Conservation (phyloP, 257 asterid genomes). For the Solanum clarkiae region DNA sequence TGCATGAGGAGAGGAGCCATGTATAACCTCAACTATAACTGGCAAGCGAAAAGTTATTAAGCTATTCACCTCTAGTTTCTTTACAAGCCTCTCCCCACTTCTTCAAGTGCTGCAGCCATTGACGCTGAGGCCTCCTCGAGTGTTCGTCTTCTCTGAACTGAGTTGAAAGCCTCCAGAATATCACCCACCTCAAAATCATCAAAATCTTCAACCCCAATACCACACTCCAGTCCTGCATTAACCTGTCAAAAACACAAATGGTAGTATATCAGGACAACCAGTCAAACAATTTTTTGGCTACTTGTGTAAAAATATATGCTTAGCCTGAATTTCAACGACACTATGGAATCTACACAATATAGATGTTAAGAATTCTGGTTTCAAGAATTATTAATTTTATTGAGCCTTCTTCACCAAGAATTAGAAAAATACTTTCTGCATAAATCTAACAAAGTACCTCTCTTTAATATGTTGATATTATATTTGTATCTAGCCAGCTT, state of each 20-base stretch:
- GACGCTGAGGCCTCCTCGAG: constrained; percentile 98
- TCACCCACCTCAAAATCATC: constrained; percentile 85
- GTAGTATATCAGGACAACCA: neutral
- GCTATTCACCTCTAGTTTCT: constrained; percentile 1
- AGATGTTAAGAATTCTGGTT: neutral
- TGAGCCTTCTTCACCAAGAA: neutral
- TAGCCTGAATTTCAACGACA: neutral
- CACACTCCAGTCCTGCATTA: constrained; percentile 90
- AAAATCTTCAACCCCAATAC: constrained; percentile 63
- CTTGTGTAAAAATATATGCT: neutral
- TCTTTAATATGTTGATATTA: neutral
- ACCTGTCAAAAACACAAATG: constrained; percentile 36
- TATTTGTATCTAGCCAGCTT: neutral
- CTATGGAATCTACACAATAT: neutral
- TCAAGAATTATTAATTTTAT: neutral
- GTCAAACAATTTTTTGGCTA: neutral
- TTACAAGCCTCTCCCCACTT: constrained; percentile 34
- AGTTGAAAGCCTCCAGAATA: constrained; percentile 61
- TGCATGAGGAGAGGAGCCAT: neutral
- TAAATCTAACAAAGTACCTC: neutral
- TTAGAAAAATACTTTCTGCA: neutral
- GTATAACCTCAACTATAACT: neutral
- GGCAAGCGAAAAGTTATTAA: neutral
- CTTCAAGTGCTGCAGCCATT: constrained; percentile 73
- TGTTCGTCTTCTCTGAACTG: constrained; percentile 76